Percentiles rank a stretch among this genome's conserved stretches.
Evolutionary conservation across 306 rosid species (phyloP).

Genomic region (Cucumis sativus): Cucumber_9930_V3 NC_026658.2:13094001-13094500

Average conservation of each 20-base stretch:
- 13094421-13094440: constrained; percentile 1
- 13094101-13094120: not conserved
- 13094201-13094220: not conserved
- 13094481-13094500: constrained; percentile 37
- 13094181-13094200: not conserved
- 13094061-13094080: not conserved
- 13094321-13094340: not conserved
- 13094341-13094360: constrained; percentile 16
- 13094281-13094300: not conserved
- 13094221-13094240: not conserved
- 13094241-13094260: not conserved
- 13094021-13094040: not conserved
- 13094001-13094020: too few species aligned
- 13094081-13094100: constrained; percentile 5
- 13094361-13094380: not conserved
- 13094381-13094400: constrained; percentile 17
- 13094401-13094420: constrained; percentile 43
- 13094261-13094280: not conserved
- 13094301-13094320: not conserved
- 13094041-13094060: constrained; percentile 2
- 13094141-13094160: not conserved
- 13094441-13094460: constrained; percentile 56
- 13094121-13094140: constrained; percentile 10
- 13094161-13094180: not conserved
- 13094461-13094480: constrained; percentile 16